Base-by-base conservation (phyloP, 23 red algal genomes). In the Gracilariopsis chorda region DNA sequence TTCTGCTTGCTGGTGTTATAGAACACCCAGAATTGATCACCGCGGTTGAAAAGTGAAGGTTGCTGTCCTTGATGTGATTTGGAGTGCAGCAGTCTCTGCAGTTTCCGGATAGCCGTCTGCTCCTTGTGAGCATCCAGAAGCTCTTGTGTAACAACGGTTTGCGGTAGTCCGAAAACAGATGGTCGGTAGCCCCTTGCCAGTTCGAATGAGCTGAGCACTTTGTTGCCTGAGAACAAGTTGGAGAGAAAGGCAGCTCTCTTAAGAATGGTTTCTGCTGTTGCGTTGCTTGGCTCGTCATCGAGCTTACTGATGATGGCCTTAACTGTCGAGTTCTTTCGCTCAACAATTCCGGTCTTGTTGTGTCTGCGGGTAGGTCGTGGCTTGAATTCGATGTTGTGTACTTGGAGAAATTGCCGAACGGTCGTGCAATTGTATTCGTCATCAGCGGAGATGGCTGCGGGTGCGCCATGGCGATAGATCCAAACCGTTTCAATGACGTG, bases 391-490 rank as follows among this genome's bases (percentile, higher is more conserved):
- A 86, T 71, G 25, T 67, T 12, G 35, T 86, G 58, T 10, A 21
- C 11, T 32, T 24, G 0, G 20, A 86, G 57, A 41, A 48, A 48
- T 0, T 70, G 20, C 32, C 81, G 55, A 49, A 86, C 28, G 14
- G 11, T 9, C 10, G 37, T 32, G 37, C 25, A 17, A 42, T 86
- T 70, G 57, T 70, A 86, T 32, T 67, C 81, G 12, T 86, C 63
- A 59, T 42, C 81, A 16, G 34, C 81, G 17, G 23, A 61, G 37
- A 68, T n/a, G 1, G 34, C 41, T 69, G 2, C 48, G 28, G 81
- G 55, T 47, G 58, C 81, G 8, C 55, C 81, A 44, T 86, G 81
- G 8, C 69, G 57, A 45, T 64, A 71, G 36, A 86, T 40, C 81
- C 81, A 86, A 2, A 3, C 17, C 21, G 21, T 69, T 27, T 86